Evolutionary conservation across 2,329 filamentous ascomycete genomes (phyloP).

Genomic region (Apiospora pterosperma): DNA sequence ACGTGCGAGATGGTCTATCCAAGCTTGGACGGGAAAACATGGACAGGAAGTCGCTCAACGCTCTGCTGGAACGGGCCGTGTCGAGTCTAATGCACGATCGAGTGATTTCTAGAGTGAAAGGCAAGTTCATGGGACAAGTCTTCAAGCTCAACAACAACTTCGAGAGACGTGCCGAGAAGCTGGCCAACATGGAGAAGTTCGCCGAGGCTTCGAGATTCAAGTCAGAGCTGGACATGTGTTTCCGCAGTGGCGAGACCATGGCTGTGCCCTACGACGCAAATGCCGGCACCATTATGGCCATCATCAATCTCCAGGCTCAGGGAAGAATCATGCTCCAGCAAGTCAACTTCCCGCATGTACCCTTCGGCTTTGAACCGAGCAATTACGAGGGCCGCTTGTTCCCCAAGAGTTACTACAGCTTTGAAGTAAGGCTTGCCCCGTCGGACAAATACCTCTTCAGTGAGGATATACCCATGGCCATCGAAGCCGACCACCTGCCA

Average conservation of each 20-base stretch:
- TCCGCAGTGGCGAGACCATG: constrained; percentile 30
- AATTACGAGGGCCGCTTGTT: constrained; percentile 70
- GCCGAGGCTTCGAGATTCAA: constrained; percentile 60
- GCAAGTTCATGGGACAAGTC: constrained; percentile 55
- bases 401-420: constrained; percentile 62
- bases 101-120: constrained; percentile 58
- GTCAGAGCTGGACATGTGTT: constrained; percentile 52
- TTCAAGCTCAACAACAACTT: constrained; percentile 62
- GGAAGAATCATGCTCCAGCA: constrained; percentile 53
- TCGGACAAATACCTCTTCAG: constrained; percentile 57
- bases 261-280: constrained; percentile 40
- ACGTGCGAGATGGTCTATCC: constrained; percentile 49
- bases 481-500: constrained; percentile 29
- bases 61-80: constrained; percentile 45
- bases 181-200: constrained; percentile 52
- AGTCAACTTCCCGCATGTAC: constrained; percentile 55
- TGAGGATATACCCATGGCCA: constrained; percentile 42
- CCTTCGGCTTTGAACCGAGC: constrained; percentile 67
- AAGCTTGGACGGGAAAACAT: constrained; percentile 37
- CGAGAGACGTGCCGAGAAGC: constrained; percentile 52
- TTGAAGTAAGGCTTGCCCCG: constrained; percentile 57
- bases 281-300: constrained; percentile 64
- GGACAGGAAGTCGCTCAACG: constrained; percentile 36
- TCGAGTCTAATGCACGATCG: constrained; percentile 44
- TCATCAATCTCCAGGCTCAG: constrained; percentile 61